phyloP scores from a whole-genome alignment of 2,329 filamentous ascomycete genomes.

The Pseudocercospora vitis region DNA sequence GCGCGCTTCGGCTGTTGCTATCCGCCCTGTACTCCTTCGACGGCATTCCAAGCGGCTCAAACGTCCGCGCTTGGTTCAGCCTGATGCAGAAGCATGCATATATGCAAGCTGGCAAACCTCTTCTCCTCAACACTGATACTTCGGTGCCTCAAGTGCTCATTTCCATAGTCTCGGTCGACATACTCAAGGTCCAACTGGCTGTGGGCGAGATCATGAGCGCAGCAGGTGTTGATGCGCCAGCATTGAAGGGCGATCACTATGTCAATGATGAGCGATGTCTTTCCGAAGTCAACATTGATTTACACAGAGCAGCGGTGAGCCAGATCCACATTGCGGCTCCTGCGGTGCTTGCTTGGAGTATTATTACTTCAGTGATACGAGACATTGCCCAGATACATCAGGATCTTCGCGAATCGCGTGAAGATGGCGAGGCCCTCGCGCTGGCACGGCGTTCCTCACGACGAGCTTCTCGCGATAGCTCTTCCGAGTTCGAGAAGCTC shows the following conservation, averaged over 20 bases:
- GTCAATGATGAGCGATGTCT: slow-evolving; percentile 69
- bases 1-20: slow-evolving; percentile 56
- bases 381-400: slow-evolving; percentile 36
- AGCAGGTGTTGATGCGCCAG: slow-evolving; percentile 17
- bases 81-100: slow-evolving; percentile 69
- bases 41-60: slow-evolving; percentile 36
- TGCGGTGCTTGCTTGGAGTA: slow-evolving; percentile 76
- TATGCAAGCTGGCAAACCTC: slow-evolving; percentile 56
- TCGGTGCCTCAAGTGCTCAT: slow-evolving; percentile 68
- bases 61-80: slow-evolving; percentile 72
- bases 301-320: slow-evolving; percentile 49
- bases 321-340: slow-evolving; percentile 67
- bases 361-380: slow-evolving; percentile 70
- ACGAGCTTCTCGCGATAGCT: slow-evolving; percentile 18
- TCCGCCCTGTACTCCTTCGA: slow-evolving; percentile 46
- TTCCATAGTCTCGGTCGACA: slow-evolving; percentile 67
- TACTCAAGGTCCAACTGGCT: slow-evolving; percentile 67
- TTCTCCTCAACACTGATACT: slow-evolving; percentile 36
- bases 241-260: slow-evolving; percentile 48
- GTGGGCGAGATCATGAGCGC: slow-evolving; percentile 52
- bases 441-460: slow-evolving; percentile 19
- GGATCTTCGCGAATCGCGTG: slow-evolving; percentile 18
- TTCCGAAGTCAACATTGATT: slow-evolving; percentile 65
- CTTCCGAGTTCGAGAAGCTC: slow-evolving; percentile 31
- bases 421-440: slow-evolving; percentile 37